phyloP scores from a whole-genome alignment of 495 filamentous ascomycete genomes.

The Hyaloscypha bicolor region DNA sequence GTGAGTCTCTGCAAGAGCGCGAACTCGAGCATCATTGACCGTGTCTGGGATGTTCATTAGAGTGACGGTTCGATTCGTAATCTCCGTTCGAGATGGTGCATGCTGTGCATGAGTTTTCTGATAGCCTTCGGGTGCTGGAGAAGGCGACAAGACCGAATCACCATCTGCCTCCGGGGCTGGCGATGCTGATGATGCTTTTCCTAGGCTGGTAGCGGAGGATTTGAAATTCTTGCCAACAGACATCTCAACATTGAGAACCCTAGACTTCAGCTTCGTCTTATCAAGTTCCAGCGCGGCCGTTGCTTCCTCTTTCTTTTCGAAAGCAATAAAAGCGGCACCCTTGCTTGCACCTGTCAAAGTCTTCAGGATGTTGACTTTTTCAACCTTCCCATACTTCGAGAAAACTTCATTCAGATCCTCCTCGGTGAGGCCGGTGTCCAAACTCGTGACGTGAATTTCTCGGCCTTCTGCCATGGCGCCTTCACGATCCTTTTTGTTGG shows the following conservation, averaged over 20 bases:
- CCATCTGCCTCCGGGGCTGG: conserved; percentile 38
- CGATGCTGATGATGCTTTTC: conserved; percentile 37
- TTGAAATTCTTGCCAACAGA: conserved; percentile 51
- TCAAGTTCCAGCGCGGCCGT: conserved; percentile 66
- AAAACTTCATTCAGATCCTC: conserved; percentile 72
- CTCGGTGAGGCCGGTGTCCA: conserved; percentile 67
- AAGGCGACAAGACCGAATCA: conserved; percentile 36
- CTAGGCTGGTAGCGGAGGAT: conserved; percentile 32
- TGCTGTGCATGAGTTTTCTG: conserved; percentile 22
- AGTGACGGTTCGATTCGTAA: conserved; percentile 58
- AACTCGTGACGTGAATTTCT: conserved; percentile 79
- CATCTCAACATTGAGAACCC: conserved; percentile 68
- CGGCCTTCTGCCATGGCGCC: conserved; percentile 84
- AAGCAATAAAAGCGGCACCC: conserved; percentile 78
- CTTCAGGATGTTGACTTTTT: conserved; percentile 62
- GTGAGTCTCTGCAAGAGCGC: conserved; percentile 63
- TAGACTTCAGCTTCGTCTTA: conserved; percentile 67
- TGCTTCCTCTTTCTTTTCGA: conserved; percentile 73
- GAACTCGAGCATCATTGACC: conserved; percentile 69
- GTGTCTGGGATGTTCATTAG: conserved; percentile 72
- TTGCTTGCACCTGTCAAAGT: conserved; percentile 66
- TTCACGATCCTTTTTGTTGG: conserved; percentile 71
- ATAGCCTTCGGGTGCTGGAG: conserved; percentile 30
- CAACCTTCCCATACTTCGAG: conserved; percentile 71
- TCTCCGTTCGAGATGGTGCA: conserved; percentile 44